phyloP scores from a whole-genome alignment of 208 protist genomes.

The Crithidia bombi region DNA sequence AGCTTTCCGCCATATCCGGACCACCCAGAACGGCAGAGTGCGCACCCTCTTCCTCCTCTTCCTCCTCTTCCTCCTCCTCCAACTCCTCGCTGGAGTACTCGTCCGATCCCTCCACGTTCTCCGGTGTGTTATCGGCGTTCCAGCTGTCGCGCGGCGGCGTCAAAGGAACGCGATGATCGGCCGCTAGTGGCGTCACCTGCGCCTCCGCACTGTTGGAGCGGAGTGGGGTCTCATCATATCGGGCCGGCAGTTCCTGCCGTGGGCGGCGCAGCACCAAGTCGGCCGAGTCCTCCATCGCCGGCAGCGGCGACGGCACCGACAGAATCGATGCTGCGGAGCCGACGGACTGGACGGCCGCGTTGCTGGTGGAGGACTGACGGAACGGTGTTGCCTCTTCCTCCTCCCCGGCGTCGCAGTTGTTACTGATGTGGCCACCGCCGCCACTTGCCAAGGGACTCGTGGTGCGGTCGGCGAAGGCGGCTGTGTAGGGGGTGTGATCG shows the following conservation, averaged over 20 bases:
- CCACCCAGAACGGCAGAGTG: conserved; percentile 7
- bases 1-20: background rate
- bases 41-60: conserved; percentile 12
- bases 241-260: conserved; percentile 7
- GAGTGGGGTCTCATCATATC: conserved; percentile 1
- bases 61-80: conserved; percentile 16
- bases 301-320: background rate
- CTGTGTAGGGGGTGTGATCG: conserved; percentile 2
- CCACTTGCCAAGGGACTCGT: background rate
- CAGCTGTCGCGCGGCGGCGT: conserved; percentile 10
- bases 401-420: background rate
- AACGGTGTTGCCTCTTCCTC: background rate
- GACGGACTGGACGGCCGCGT: background rate
- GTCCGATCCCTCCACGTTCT: conserved; percentile 4
- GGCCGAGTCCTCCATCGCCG: conserved; percentile 11
- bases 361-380: background rate
- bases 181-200: conserved; percentile 6
- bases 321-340: conserved; percentile 3
- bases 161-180: conserved; percentile 12
- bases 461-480: background rate
- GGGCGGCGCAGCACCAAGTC: conserved; percentile 5
- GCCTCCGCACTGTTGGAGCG: conserved; percentile 6
- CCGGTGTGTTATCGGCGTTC: conserved; percentile 15
- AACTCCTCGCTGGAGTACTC: conserved; percentile 14
- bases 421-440: background rate